These are phyloP conservation scores for Syzygium syzygioides DNA, from an alignment of 441 rosid species.

Conservation along the genomic window DNA sequence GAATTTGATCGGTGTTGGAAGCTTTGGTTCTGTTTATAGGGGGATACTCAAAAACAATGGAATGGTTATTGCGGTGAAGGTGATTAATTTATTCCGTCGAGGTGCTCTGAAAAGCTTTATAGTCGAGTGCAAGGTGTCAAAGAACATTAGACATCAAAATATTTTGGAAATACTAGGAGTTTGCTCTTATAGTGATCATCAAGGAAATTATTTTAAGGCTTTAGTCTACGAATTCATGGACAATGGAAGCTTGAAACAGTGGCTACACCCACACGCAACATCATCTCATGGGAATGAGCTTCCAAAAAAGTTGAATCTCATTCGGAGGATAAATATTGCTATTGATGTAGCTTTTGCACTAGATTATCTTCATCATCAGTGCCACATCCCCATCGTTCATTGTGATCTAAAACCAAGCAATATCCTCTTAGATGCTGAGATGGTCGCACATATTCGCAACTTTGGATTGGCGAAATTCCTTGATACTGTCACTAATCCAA, in stretches of 20 bases:
- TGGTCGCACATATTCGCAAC: not conserved
- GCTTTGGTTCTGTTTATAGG: too few relatives aligned
- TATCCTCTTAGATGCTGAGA: not conserved
- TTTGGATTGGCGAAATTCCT: not conserved
- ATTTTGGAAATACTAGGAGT: too few relatives aligned
- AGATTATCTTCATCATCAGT: not conserved
- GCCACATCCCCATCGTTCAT: fast-evolving
- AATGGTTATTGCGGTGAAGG: too few relatives aligned
- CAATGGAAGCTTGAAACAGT: not conserved
- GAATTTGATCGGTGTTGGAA: too few relatives aligned
- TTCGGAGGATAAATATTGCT: too few relatives aligned
- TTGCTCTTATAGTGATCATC: fast-evolving
- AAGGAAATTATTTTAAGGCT: not conserved
- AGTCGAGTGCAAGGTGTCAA: too few relatives aligned
- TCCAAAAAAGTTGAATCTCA: not conserved
- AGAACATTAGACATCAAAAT: too few relatives aligned
- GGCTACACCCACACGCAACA: not conserved
- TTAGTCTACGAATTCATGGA: not conserved
- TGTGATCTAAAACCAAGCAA: not conserved
- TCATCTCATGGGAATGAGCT: not conserved
- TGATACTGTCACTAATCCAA: not conserved
- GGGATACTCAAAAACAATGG: too few relatives aligned
- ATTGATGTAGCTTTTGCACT: fast-evolving
- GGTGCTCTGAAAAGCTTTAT: too few relatives aligned
- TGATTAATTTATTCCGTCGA: too few relatives aligned